A percentile compares a stretch with the other conserved stretches of the same genome.
phyloP scores from a whole-genome alignment of 495 filamentous ascomycete genomes.

The Darksidea phi region DNA sequence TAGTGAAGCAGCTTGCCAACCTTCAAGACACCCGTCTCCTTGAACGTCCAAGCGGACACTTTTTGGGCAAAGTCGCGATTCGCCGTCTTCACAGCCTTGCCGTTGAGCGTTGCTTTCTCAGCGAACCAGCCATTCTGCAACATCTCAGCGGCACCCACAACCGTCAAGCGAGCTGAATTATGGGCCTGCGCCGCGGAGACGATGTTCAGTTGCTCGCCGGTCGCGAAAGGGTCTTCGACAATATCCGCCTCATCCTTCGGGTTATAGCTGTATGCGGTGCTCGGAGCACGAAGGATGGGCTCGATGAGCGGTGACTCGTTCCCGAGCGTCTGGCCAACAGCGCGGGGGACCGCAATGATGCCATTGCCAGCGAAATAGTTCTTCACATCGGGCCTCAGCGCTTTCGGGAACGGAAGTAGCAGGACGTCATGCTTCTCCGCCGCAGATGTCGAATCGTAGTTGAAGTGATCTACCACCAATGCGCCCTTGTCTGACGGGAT shows the following conservation, averaged over 20 bases:
- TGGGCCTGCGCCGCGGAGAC: slow-evolving; percentile 83
- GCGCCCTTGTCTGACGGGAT: slow-evolving; percentile 80
- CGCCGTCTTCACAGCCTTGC: slow-evolving; percentile 56
- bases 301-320: slow-evolving; percentile 68
- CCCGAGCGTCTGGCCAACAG: slow-evolving; percentile 77
- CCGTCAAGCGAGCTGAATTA: slow-evolving; percentile 86
- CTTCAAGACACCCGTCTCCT: slow-evolving; percentile 85
- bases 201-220: slow-evolving; percentile 76
- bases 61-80: slow-evolving; percentile 86
- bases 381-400: slow-evolving; percentile 66
- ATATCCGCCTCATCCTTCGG: slow-evolving; percentile 77
- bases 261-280: slow-evolving; percentile 89
- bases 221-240: slow-evolving; percentile 78
- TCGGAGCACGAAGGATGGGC: slow-evolving; percentile 76
- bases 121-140: slow-evolving; percentile 89
- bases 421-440: slow-evolving; percentile 86
- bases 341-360: slow-evolving; percentile 75
- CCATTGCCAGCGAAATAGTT: slow-evolving; percentile 72
- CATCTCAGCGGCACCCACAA: slow-evolving; percentile 82
- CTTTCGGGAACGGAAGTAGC: slow-evolving; percentile 63
- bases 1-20: slow-evolving; percentile 82
- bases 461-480: slow-evolving; percentile 91
- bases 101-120: slow-evolving; percentile 58
- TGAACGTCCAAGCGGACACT: slow-evolving; percentile 86
- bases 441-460: slow-evolving; percentile 75